Base-by-base conservation (phyloP, 495 filamentous ascomycete genomes). In the Daldinia bambusicola region DNA sequence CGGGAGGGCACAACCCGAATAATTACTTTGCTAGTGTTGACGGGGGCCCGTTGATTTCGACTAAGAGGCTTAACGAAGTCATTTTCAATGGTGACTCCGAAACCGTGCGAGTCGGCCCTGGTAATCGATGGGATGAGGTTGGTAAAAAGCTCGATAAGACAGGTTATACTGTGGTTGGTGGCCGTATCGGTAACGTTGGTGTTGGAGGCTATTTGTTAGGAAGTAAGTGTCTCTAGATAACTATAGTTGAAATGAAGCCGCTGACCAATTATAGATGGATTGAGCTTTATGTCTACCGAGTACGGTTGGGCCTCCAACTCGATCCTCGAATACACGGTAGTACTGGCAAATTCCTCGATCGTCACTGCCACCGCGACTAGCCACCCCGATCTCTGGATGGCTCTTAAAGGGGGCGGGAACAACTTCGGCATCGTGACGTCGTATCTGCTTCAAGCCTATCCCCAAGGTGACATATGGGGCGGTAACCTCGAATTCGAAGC, bases 281-380 rank as follows among this genome's bases (percentile, higher is more conserved):
- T 82, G 10, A 76, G 72, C 30, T 87, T 86, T 59, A 77, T 89
- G 69, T 84, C 84, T 30, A 82, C 83, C 13, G 80, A 87, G 68
- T 87, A 87, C 64, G 88, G 87, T 14, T 88, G 85, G 83, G 85
- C 83, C 4, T 83, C 84, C 26, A 85, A 85, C 69, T 86, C 85
- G 6, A 78, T 87, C 4, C 55, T 84, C 52, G 83, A 86, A 53
- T 88, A 76, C 66, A 85, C 89, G 50, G 80, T 89, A 14, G 86
- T 89, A 22, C 77, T 89, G 7, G 84, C 86, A 52, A 85, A 86
- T 71, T 82, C 83, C 20, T 84, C 80, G 18, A 80, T 88, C 71
- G 79, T 85, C 26, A 81, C 82, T 52, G 86, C 84, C 7, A 84
- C 79, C 48, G 72, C 74, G 14, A 75, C 78, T 20, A 61, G 61